A percentile compares a stretch with the other conserved stretches of the same genome.
These are phyloP conservation scores for Paramecium sexaurelia DNA, from an alignment of 73 alveolate genomes.

Conservation along the genomic window DNA sequence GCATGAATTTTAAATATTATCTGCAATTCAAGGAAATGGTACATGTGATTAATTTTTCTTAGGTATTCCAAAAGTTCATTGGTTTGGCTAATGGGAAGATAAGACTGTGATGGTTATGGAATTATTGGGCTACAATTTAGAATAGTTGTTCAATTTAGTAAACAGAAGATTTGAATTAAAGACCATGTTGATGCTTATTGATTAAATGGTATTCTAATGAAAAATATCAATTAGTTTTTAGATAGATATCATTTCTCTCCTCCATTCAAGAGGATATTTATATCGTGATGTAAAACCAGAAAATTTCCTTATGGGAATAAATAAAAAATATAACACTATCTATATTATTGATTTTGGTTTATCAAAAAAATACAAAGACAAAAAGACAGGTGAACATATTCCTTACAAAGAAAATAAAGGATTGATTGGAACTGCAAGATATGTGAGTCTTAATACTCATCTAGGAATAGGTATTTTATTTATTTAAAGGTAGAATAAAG, in stretches of 20 bases:
- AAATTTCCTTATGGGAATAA: constrained; percentile 77
- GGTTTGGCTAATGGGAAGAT: constrained; percentile 88
- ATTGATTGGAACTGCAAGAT: constrained; percentile 86
- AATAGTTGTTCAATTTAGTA: constrained; percentile 78
- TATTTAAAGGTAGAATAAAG: constrained; percentile 63
- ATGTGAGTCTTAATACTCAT: constrained; percentile 80
- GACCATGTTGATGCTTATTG: constrained; percentile 84
- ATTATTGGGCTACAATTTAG: constrained; percentile 86
- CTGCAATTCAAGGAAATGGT: constrained; percentile 29
- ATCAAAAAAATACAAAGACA: constrained; percentile 77
- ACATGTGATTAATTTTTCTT: background rate
- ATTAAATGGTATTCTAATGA: constrained; percentile 27
- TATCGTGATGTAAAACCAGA: constrained; percentile 84
- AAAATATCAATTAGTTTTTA: constrained; percentile 25
- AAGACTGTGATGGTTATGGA: constrained; percentile 89
- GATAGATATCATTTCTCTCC: constrained; percentile 50
- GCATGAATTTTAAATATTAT: constrained; percentile 28
- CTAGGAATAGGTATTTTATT: constrained; percentile 66
- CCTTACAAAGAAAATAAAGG: constrained; percentile 72
- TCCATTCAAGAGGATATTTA: constrained; percentile 74
- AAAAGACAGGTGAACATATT: constrained; percentile 79
- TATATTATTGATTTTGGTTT: constrained; percentile 85
- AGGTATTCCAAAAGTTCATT: constrained; percentile 84
- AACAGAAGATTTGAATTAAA: constrained; percentile 78
- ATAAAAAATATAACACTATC: constrained; percentile 71